Evolutionary conservation across 805 yeast genomes (phyloP).

Genomic region (Priceomyces castillae): DNA sequence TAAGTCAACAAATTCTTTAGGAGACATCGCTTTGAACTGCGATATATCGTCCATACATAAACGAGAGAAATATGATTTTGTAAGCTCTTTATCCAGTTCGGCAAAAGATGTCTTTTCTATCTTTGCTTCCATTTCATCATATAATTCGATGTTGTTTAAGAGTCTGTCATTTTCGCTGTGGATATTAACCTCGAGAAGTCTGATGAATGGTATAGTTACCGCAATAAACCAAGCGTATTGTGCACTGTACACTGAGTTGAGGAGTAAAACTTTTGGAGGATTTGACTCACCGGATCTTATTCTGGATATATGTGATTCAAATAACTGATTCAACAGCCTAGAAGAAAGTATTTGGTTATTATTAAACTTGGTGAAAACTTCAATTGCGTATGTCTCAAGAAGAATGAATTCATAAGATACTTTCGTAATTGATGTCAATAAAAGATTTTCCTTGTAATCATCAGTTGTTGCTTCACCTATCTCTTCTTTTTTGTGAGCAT

Average conservation of each 20-base stretch:
- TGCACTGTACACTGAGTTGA: constrained; percentile 30
- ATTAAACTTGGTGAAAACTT: constrained; percentile 33
- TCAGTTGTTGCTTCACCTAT: constrained; percentile 17
- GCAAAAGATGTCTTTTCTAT: constrained; percentile 17
- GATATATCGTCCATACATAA: constrained; percentile 18
- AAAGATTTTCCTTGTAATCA: constrained; percentile 12
- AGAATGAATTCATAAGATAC: constrained; percentile 37
- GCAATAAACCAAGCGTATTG: constrained; percentile 40
- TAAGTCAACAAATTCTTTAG: constrained; percentile 19
- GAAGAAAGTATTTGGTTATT: constrained; percentile 30
- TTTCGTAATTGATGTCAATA: constrained; percentile 33
- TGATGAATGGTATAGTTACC: constrained; percentile 34
- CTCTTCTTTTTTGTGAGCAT: constrained; percentile 26
- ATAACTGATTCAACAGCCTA: constrained; percentile 22
- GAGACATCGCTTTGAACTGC: constrained; percentile 13
- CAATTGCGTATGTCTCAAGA: constrained; percentile 38
- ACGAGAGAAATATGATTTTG: constrained; percentile 18
- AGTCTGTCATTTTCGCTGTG: constrained; percentile 24
- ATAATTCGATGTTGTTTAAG: constrained; percentile 15
- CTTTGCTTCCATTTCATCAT: constrained; percentile 12
- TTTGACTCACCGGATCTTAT: constrained; percentile 9
- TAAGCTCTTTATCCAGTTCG: constrained; percentile 21
- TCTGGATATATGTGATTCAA: constrained; percentile 18
- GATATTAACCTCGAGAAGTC: constrained; percentile 32
- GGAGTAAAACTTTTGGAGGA: constrained; percentile 32